phyloP scores from a whole-genome alignment of 371 early-diverging fungal species.

The Rhizomucor pusillus region DNA sequence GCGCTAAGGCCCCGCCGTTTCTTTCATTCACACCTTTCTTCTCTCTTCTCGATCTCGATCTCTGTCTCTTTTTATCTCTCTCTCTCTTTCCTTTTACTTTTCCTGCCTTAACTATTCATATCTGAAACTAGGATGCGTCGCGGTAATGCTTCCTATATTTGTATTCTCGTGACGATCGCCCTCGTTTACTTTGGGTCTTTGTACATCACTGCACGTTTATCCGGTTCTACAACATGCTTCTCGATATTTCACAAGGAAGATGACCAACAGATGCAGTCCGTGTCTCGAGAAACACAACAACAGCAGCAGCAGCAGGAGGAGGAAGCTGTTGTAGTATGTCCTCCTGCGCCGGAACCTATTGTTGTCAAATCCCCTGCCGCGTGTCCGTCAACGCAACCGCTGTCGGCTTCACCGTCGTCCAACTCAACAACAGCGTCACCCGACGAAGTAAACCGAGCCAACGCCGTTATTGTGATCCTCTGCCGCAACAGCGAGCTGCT shows the following conservation, averaged over 20 bases:
- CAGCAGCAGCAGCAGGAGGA: not conserved
- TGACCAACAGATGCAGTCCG: not conserved
- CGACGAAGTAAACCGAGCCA: conserved; percentile 15
- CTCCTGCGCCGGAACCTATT: not conserved
- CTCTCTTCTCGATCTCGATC: too few species aligned
- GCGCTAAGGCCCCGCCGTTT: too few species aligned
- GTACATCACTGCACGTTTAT: conserved; percentile 1
- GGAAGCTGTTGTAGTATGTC: not conserved
- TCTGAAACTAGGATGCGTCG: conserved; percentile 4
- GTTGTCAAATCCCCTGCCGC: too few species aligned
- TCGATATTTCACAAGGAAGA: not conserved
- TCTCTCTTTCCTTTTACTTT: too few species aligned
- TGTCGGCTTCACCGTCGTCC: not conserved
- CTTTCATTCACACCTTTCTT: too few species aligned
- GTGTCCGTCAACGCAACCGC: too few species aligned
- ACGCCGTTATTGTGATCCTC: conserved; percentile 58
- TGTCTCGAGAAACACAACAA: not conserved
- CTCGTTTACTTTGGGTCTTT: conserved; percentile 17
- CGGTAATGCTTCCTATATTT: conserved; percentile 2
- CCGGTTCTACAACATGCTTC: not conserved
- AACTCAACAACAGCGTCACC: not conserved
- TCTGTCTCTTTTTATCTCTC: too few species aligned
- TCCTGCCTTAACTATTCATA: too few species aligned
- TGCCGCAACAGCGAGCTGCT: conserved; percentile 76
- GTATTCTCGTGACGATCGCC: not conserved